Evolutionary conservation across 2,329 filamentous ascomycete species (phyloP).

Genomic region (Stemphylium beticola): DNA sequence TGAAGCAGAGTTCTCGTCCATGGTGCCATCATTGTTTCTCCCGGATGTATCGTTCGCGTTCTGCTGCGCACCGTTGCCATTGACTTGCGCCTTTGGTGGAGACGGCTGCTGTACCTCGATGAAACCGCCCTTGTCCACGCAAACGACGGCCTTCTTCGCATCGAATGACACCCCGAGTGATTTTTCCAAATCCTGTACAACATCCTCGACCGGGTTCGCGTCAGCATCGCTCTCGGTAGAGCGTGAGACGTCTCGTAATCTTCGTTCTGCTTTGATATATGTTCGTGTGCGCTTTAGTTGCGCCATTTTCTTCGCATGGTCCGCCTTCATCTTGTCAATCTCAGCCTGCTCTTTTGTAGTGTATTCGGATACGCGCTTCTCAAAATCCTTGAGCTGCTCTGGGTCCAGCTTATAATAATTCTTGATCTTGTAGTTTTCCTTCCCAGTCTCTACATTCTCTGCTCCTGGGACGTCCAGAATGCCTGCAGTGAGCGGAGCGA

Average conservation of each 20-base stretch:
- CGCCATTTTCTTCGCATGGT: slow-evolving; percentile 77
- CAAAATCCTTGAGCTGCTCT: slow-evolving; percentile 83
- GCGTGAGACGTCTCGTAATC: slow-evolving; percentile 71
- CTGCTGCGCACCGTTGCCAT: slow-evolving; percentile 36
- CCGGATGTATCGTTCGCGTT: slow-evolving; percentile 43
- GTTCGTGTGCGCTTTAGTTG: slow-evolving; percentile 74
- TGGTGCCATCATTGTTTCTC: slow-evolving; percentile 34
- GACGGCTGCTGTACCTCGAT: slow-evolving; percentile 60
- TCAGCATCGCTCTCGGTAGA: slow-evolving; percentile 30
- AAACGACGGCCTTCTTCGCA: slow-evolving; percentile 68
- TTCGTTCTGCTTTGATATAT: slow-evolving; percentile 76
- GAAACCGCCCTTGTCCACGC: slow-evolving; percentile 79
- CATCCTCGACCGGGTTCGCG: slow-evolving; percentile 67
- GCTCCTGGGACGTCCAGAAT: slow-evolving; percentile 70
- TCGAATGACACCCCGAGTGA: slow-evolving; percentile 71
- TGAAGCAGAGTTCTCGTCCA: slow-evolving; percentile 57
- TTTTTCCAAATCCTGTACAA: slow-evolving; percentile 76
- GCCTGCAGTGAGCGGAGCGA: slow-evolving; percentile 80
- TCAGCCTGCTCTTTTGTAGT: slow-evolving; percentile 77
- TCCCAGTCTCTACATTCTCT: slow-evolving; percentile 33
- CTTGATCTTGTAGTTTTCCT: slow-evolving; percentile 49
- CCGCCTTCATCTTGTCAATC: slow-evolving; percentile 81
- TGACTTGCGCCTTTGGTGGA: slow-evolving; percentile 37
- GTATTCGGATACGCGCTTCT: slow-evolving; percentile 75
- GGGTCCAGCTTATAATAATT: slow-evolving; percentile 72